phyloP scores from a whole-genome alignment of 2,329 filamentous ascomycete species.

The Colletotrichum gigasporum region DNA sequence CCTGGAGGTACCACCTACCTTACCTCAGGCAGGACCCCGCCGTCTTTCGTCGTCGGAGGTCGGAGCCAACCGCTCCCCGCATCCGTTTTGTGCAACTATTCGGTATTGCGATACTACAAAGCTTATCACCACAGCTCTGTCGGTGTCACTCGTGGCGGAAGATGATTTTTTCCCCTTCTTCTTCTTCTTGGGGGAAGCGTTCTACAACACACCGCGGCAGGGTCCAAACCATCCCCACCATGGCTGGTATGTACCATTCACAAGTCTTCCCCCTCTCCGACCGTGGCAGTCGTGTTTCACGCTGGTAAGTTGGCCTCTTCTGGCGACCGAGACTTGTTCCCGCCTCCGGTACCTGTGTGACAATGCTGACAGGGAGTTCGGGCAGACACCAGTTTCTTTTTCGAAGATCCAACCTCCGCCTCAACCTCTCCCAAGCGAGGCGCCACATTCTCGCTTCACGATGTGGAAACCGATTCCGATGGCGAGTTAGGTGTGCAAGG shows the following conservation, averaged over 20 bases:
- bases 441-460: conserved; percentile 16
- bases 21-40: background rate
- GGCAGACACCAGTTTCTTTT: conserved; percentile 5
- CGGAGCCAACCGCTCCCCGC: conserved; percentile 22
- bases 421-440: conserved; percentile 31
- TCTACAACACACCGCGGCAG: background rate
- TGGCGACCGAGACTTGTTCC: background rate
- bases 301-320: conserved; percentile 26
- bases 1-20: no score
- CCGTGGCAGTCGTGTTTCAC: background rate
- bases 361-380: background rate
- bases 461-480: conserved; percentile 27
- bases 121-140: conserved; percentile 10
- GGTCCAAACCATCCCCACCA: conserved; percentile 4
- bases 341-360: background rate
- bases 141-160: background rate
- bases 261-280: conserved; percentile 4
- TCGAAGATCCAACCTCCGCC: conserved; percentile 26
- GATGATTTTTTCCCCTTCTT: background rate
- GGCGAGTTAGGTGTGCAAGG: conserved; percentile 16
- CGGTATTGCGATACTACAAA: conserved; percentile 2
- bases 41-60: background rate
- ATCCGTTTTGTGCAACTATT: conserved; percentile 9
- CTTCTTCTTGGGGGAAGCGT: conserved; percentile 13
- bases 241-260: conserved; percentile 34